Evolutionary conservation across 371 early-diverging fungal genomes (phyloP), one percentile per base, ranked within the genome.

Genomic region (Catenaria anguillulae): DNA sequence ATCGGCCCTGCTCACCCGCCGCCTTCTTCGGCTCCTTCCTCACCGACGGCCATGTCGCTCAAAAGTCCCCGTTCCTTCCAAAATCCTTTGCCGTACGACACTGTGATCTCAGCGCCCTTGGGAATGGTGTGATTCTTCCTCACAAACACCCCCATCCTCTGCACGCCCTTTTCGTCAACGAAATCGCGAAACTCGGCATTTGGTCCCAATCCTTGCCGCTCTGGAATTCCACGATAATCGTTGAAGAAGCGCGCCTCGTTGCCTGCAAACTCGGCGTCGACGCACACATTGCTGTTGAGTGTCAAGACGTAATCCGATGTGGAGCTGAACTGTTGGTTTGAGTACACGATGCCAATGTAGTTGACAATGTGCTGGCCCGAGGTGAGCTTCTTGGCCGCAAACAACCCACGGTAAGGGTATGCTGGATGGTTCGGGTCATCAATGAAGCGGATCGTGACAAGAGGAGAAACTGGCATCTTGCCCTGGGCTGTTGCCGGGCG

Each of bases 181-280:
- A 15, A 29, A 13, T 50, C 52, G 52, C 52, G 52, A 29, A 50
- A 50, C 52, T 50, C 52, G 52, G 29, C 52, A 19, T 50, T 50
- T 0, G 52, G 52, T 1, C 52, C 52, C 24, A 29, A 10, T 17
- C 29, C 4, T 2, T 17, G 12, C 19, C 45, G 4, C 45, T 17
- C 40, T 17, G 72, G 74, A 62, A 76, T 68, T 12, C 78, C 78
- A 34, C 78, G 67, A 37, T 74, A 78, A 59, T 78, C 78, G 34
- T 78, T 78, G 61, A 74, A 72, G 60, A 78, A 78, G 2, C 78
- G 62, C 13, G 75, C 77, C 60, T 78, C 78, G 61, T 78, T 78
- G 1, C 78, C 78, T 56, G 66, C 73, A 15, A 66, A 65, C 23
- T 67, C 74, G 0, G 78, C 78, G 62, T 78, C 78, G n/a, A 78